Base-by-base conservation (phyloP, 352 stramenopile genomes). In the Globisporangium perplexum region DNA sequence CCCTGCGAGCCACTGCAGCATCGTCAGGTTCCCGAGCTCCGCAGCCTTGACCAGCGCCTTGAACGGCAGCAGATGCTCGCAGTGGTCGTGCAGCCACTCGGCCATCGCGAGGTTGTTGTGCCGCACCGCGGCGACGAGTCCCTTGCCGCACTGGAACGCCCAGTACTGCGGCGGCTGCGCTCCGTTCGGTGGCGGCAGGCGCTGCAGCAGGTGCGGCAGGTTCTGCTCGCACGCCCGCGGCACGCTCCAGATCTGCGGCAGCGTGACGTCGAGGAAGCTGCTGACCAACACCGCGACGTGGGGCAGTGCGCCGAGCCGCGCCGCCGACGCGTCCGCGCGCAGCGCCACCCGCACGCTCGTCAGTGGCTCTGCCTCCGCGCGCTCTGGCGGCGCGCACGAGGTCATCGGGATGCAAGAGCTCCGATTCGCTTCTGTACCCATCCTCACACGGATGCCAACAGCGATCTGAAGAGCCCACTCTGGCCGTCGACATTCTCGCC, bases 1-100 rank as follows among this genome's bases (percentile, higher is more conserved):
- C n/a, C n/a, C n/a, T n/a, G n/a, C n/a, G n/a, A 57, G 50, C 41
- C 50, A 57, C 50, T 33, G 1, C 5, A 56, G 26, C 12, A 56
- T n/a, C 1, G 6, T 12, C 11, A 35, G 10, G 39, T 56, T 41
- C 11, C 26, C 50, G 7, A 35, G 12, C 12, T 12, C 22, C 1
- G 38, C n/a, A 1, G 50, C 26, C 28, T 56, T 26, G 17, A 56
- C 11, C 50, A 55, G 26, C 22, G 49, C 7, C 0, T 20, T 8
- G 10, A 28, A 55, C 17, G 35, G 36, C 23, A 54, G 15, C 23
- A 47, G 18, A 1, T 1, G 7, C 14, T 33, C n/a, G n/a, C 48
- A 54, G 42, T 4, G n/a, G 33, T 20, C 48, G 31, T 45, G 48
- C 6, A 54, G 10, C 48, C 7, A 38, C 35, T 46, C 48, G 17